Evolutionary conservation across 2,329 filamentous ascomycete genomes (phyloP), one percentile per base, ranked within the genome.

Genomic region (Alternaria conjuncta): DNA sequence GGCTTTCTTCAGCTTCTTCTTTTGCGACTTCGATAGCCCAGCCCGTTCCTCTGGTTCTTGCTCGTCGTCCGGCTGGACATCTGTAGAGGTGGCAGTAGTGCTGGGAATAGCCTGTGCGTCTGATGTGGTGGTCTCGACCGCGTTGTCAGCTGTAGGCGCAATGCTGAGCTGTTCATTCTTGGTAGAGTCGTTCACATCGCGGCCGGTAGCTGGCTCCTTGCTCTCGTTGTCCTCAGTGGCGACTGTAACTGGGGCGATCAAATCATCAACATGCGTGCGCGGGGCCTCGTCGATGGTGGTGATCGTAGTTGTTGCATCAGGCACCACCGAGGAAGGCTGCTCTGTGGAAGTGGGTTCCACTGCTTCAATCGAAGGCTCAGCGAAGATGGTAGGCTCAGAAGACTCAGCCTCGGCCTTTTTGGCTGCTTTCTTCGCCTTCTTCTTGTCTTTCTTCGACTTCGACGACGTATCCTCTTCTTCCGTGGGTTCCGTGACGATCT

Each of bases 1-100:
- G 15, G 65, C 67, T 54, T 75, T 76, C 65, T 75, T 74, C 4
- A 66, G 61, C 57, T 76, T 77, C 68, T 75, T 76, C 64, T 71
- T 72, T 36, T 74, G 70, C 3, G 71, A 41, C 56, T 77, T 76
- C 5, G 72, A 73, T 13, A 75, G 61, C 11, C 56, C 55, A n/a
- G 63, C 64, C 56, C 61, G 60, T 23, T 64, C 63, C 6, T 49
- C 61, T 55, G 67, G 59, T 54, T 69, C 65, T 26, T 46, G 20
- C 36, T 64, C 57, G 6, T 55, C 28, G 4, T 64, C 57, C 10
- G 63, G 25, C 21, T 59, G 46, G 18, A 32, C 20, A 8, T 60
- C 55, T 36, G 18, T 28, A 18, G 32, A 32, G 15, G 44, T 23
- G 8, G 53, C 21, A 11, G 46, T 43, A 26, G 46, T 28, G 28